A percentile compares a stretch with the other conserved stretches of the same genome.
Conservation (phyloP, 1,284 basidiomycete genomes). For the Microbotryum silenes-acaulis region DNA sequence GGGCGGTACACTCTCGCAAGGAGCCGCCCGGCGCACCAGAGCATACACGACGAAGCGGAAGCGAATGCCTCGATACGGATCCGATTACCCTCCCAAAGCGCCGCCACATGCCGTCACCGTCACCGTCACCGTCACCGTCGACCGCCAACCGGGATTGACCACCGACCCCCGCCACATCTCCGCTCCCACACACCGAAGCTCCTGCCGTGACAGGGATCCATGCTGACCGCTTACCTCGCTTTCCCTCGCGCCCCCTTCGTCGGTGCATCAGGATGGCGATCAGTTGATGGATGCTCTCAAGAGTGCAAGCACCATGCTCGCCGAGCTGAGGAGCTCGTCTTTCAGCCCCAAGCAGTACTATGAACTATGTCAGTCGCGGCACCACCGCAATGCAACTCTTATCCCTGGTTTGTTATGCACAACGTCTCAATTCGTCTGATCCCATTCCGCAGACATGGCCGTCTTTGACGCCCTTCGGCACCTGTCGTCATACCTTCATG, state of each 20-base stretch:
- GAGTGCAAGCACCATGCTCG: conserved; percentile 87
- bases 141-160: no score
- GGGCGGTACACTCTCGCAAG: no score
- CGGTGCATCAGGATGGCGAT: conserved; percentile 61
- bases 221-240: not conserved
- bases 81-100: no score
- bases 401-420: not conserved
- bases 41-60: no score
- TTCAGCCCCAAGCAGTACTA: conserved; percentile 90
- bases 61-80: no score
- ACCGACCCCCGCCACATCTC: no score
- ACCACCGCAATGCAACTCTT: not conserved
- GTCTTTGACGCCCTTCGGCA: conserved; percentile 89
- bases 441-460: conserved; percentile 65
- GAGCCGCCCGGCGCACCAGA: no score
- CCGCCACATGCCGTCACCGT: no score
- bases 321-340: conserved; percentile 82
- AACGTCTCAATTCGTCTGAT: not conserved
- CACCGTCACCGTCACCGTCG: no score
- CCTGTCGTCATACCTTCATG: conserved; percentile 72
- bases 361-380: conserved; percentile 65
- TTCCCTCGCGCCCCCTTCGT: not conserved
- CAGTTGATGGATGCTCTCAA: conserved; percentile 96
- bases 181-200: not conserved
- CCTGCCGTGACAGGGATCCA: not conserved